Conservation (phyloP, 768 basidiomycete genomes). For the Termitomyces sp. region DNA sequence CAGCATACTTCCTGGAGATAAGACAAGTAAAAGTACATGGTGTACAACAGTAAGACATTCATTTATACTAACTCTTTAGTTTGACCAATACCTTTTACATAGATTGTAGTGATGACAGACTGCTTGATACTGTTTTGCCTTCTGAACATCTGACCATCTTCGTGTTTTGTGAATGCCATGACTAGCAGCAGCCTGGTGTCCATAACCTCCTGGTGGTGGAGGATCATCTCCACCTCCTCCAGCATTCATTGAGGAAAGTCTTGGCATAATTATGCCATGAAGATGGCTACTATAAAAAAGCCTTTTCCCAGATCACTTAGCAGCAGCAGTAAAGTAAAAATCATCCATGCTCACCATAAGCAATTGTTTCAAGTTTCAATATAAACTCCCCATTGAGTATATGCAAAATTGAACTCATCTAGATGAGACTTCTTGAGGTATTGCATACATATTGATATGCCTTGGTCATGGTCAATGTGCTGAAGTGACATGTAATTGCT, state of each 20-base stretch:
- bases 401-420: background rate
- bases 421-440: background rate
- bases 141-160: background rate
- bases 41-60: no score
- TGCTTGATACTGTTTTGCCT: background rate
- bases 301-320: background rate
- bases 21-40: no score
- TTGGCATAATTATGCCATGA: background rate
- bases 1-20: no score
- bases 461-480: slow-evolving; percentile 4
- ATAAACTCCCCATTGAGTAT: slow-evolving; percentile 5
- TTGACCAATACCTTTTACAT: background rate
- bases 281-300: background rate
- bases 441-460: slow-evolving; percentile 7
- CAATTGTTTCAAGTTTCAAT: background rate
- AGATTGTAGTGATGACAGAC: background rate
- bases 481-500: slow-evolving; percentile 3
- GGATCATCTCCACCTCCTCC: background rate
- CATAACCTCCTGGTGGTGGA: background rate
- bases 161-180: background rate
- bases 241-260: background rate
- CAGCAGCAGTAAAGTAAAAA: background rate
- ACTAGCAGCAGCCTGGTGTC: background rate
- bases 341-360: background rate
- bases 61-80: background rate